Evolutionary conservation across 2,329 filamentous ascomycete species (phyloP).

Genomic region (Rhynchosporium secalis): DNA sequence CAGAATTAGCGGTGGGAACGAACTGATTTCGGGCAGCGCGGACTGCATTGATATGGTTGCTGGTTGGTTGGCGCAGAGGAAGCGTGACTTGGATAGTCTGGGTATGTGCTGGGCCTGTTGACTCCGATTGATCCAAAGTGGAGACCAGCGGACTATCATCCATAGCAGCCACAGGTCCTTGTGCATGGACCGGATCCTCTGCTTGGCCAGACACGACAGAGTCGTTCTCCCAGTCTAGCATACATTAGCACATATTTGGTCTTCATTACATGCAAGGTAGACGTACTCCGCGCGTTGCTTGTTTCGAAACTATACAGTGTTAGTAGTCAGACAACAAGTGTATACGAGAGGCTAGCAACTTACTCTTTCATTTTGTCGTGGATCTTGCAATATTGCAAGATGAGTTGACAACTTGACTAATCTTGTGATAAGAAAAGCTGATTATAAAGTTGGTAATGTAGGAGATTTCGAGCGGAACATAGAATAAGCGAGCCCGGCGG

Average conservation of each 20-base stretch:
- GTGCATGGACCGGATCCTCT: not conserved
- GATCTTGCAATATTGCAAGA: not conserved
- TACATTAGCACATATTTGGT: not conserved
- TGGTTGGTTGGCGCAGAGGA: not conserved
- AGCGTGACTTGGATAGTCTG: too few relatives aligned
- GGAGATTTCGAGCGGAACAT: not conserved
- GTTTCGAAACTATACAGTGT: not conserved
- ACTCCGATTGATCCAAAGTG: not conserved
- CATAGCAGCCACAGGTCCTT: not conserved
- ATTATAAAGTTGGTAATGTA: too few relatives aligned
- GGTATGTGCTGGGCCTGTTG: not conserved
- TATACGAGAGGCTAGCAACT: not conserved
- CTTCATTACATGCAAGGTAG: not conserved
- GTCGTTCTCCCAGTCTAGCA: not conserved
- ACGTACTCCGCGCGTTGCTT: slow-evolving; percentile 8
- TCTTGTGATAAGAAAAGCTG: not conserved
- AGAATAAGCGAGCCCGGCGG: not conserved
- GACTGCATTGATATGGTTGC: not conserved
- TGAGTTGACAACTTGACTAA: not conserved
- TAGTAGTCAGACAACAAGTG: not conserved
- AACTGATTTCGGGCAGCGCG: not conserved
- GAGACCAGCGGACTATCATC: not conserved
- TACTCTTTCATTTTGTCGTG: slow-evolving; percentile 5
- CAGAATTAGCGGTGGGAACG: not conserved
- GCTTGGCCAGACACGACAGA: not conserved